Conservation (phyloP, 352 stramenopile species). For the Chloridella minuta region DNA sequence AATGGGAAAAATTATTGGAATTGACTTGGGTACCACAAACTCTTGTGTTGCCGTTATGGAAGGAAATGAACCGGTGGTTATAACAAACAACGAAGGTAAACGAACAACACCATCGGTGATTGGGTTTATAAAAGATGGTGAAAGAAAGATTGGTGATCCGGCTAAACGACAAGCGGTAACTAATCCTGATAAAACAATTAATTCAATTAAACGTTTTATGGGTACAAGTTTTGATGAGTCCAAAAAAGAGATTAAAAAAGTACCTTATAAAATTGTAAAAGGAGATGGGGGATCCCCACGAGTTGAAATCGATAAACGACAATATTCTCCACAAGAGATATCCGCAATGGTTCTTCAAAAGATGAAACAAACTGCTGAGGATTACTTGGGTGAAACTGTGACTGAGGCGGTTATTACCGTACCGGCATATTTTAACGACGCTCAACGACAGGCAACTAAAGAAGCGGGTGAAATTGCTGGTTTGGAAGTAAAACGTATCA, state of each 20-base stretch:
- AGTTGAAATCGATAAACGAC: slow-evolving; percentile 24
- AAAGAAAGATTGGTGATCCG: slow-evolving; percentile 79
- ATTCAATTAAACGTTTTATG: slow-evolving; percentile 98
- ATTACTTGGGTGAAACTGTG: slow-evolving; percentile 38
- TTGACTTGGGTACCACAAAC: slow-evolving; percentile 38
- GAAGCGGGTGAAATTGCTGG: slow-evolving; percentile 51
- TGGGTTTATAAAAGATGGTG: slow-evolving; percentile 50
- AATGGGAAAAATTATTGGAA: slow-evolving; percentile 27
- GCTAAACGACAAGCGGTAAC: slow-evolving; percentile 98
- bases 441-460: slow-evolving; percentile 61
- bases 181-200: slow-evolving; percentile 95
- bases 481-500: slow-evolving; percentile 61
- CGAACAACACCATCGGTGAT: slow-evolving; percentile 96
- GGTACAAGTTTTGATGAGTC: too few relatives aligned
- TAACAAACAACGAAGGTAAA: slow-evolving; percentile 78
- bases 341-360: slow-evolving; percentile 48
- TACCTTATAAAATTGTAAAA: too few relatives aligned
- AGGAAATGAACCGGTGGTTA: slow-evolving; percentile 67
- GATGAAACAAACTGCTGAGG: slow-evolving; percentile 39
- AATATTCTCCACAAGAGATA: slow-evolving; percentile 76
- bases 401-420: slow-evolving; percentile 57
- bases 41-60: slow-evolving; percentile 65
- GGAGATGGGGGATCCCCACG: too few relatives aligned
- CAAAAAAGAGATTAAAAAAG: too few relatives aligned
- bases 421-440: slow-evolving; percentile 71